Conservation (phyloP, 805 yeast species). For the Suhomyces vadensis region DNA sequence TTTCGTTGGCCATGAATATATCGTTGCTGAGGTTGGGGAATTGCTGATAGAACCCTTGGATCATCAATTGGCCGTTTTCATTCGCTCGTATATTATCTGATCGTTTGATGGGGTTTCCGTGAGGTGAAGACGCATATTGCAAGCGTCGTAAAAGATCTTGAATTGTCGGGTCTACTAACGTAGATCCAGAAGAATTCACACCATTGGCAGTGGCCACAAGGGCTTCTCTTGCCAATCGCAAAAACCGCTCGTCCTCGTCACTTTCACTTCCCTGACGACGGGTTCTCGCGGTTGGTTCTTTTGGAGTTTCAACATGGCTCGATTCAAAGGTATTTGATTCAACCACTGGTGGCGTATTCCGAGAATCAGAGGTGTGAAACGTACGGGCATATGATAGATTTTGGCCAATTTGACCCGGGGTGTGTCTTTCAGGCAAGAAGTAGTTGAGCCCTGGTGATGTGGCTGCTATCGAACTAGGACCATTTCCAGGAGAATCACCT, state of each 20-base stretch:
- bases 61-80: slow-evolving; percentile 43
- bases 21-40: slow-evolving; percentile 48
- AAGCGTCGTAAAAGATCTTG: slow-evolving; percentile 56
- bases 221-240: slow-evolving; percentile 63
- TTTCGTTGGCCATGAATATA: slow-evolving; percentile 26
- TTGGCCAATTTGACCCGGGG: slow-evolving; percentile 22
- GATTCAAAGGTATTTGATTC: background rate
- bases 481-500: slow-evolving; percentile 5
- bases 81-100: slow-evolving; percentile 36
- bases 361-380: background rate
- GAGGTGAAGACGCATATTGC: slow-evolving; percentile 60
- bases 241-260: slow-evolving; percentile 55
- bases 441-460: slow-evolving; percentile 15
- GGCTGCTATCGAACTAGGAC: background rate
- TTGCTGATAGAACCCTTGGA: slow-evolving; percentile 40
- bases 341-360: background rate
- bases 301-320: background rate
- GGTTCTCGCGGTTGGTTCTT: background rate
- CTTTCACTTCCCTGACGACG: slow-evolving; percentile 2
- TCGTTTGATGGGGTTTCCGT: slow-evolving; percentile 50
- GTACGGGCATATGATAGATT: slow-evolving; percentile 20
- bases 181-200: slow-evolving; percentile 29
- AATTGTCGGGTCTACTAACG: slow-evolving; percentile 61
- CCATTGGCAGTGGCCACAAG: slow-evolving; percentile 51
- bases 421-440: slow-evolving; percentile 18